phyloP scores from a whole-genome alignment of 805 yeast species.

The Kregervanrija delftensis region DNA sequence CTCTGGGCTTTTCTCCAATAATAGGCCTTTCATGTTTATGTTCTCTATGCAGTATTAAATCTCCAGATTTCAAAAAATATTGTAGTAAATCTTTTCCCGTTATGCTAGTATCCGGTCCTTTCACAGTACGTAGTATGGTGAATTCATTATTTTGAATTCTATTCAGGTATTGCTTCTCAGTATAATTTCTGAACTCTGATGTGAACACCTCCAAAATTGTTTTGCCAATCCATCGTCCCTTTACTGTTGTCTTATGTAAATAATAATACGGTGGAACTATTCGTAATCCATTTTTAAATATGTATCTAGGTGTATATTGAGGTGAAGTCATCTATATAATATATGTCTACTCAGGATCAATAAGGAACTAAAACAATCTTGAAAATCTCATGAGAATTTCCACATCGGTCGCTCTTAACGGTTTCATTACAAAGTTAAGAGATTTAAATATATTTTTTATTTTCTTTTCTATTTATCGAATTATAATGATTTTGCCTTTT shows the following conservation, averaged over 20 bases:
- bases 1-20: not conserved
- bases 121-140: conserved; percentile 12
- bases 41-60: conserved; percentile 18
- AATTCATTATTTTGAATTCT: conserved; percentile 16
- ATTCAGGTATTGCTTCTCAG: conserved; percentile 16
- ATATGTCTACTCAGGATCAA: too few relatives aligned
- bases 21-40: conserved; percentile 27
- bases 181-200: conserved; percentile 32
- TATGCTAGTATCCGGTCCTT: conserved; percentile 17
- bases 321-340: too few relatives aligned
- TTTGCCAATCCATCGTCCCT: conserved; percentile 38
- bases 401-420: too few relatives aligned
- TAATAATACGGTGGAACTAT: conserved; percentile 36
- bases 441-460: not conserved
- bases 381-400: too few relatives aligned
- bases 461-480: conserved; percentile 2
- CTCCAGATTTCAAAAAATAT: conserved; percentile 19
- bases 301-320: conserved; percentile 12
- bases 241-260: conserved; percentile 30
- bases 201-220: conserved; percentile 32
- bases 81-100: conserved; percentile 24
- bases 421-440: too few relatives aligned
- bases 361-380: too few relatives aligned
- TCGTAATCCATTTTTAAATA: conserved; percentile 29
- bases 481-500: conserved; percentile 3